Evolutionary conservation across 2,329 filamentous ascomycete species (phyloP), one percentile per base, ranked within the genome.

Genomic region (Capronia epimyces): DNA sequence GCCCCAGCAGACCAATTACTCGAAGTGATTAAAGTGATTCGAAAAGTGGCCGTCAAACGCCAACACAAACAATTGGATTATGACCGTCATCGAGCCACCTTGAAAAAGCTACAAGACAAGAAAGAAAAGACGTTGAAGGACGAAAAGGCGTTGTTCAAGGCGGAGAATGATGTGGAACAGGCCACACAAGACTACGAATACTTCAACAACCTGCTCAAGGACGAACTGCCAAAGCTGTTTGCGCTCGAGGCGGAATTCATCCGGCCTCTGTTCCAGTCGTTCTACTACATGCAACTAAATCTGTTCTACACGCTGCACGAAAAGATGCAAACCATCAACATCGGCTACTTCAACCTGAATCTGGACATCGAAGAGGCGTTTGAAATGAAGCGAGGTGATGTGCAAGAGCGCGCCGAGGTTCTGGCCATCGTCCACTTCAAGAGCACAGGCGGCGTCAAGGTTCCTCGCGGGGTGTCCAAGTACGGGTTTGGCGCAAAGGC

Each of bases 241-340:
- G 69, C 75, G 6, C 81, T 98, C 15, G 93, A 98, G 69, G 81
- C 84, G 58, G 86, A 97, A 69, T 97, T 98, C 68, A 98, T 98
- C 69, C 84, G 88, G 61, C 93, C 93, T 2, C 81, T 98, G 6
- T 98, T 98, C 77, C 93, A 97, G 69, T 95, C 88, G 8, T 98
- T 98, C 74, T 98, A 98, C 73, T 98, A 97, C 76, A 98, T 98
- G 93, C 93, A 98, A 71, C 81, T 98, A 59, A 98, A 98, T 70
- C 88, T 98, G 59, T 98, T 97, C 70, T 98, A 98, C 71, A 98
- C 93, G 1, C 77, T 98, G 47, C 93, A 98, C 68, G 91, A 97
- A 71, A 89, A 85, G 71, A 98, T 98, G 93, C 93, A 98, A 73
- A 83, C 80, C 60, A 89, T 94, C 68, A 90, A 97, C 65, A 98